Evolutionary conservation across 2,329 filamentous ascomycete species (phyloP).

Genomic region (Alternaria metachromatica): DNA sequence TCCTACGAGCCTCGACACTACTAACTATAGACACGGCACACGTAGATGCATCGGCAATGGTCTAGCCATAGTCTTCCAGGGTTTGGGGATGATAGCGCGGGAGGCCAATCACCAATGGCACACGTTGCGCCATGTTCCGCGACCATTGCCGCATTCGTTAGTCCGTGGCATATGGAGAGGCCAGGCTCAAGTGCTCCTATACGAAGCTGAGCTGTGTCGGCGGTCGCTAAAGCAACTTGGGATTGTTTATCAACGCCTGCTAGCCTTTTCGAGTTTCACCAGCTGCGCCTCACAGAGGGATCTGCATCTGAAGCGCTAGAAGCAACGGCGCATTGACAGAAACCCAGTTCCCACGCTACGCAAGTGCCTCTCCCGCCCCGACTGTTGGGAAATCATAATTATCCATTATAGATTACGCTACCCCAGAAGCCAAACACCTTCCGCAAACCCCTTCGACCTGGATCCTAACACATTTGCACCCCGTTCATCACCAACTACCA

Average conservation of each 20-base stretch:
- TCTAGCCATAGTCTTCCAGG: neutral
- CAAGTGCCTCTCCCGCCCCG: slow-evolving; percentile 16
- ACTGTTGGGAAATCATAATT: slow-evolving; percentile 16
- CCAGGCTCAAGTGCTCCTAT: slow-evolving; percentile 2
- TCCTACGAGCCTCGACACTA: neutral
- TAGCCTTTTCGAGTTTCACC: slow-evolving; percentile 7
- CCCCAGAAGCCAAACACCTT: neutral
- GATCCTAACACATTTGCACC: neutral
- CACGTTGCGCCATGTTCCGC: slow-evolving; percentile 2
- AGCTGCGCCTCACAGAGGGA: slow-evolving; percentile 6
- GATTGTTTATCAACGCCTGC: slow-evolving; percentile 14
- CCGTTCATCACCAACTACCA: neutral
- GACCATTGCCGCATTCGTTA: slow-evolving; percentile 12
- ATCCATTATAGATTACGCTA: slow-evolving; percentile 19
- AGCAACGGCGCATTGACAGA: slow-evolving; percentile 15
- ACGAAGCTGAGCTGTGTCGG: slow-evolving; percentile 9
- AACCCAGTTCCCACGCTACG: slow-evolving; percentile 18
- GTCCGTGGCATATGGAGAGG: neutral
- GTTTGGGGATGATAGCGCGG: slow-evolving; percentile 3
- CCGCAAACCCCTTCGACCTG: neutral
- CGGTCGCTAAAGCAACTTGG: slow-evolving; percentile 8
- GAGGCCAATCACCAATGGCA: slow-evolving; percentile 7
- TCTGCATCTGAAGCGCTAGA: slow-evolving; percentile 13
- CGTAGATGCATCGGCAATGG: neutral
- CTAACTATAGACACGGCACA: slow-evolving; percentile 11